phyloP scores from a whole-genome alignment of 768 basidiomycete genomes.

The Tulasnella sp. region DNA sequence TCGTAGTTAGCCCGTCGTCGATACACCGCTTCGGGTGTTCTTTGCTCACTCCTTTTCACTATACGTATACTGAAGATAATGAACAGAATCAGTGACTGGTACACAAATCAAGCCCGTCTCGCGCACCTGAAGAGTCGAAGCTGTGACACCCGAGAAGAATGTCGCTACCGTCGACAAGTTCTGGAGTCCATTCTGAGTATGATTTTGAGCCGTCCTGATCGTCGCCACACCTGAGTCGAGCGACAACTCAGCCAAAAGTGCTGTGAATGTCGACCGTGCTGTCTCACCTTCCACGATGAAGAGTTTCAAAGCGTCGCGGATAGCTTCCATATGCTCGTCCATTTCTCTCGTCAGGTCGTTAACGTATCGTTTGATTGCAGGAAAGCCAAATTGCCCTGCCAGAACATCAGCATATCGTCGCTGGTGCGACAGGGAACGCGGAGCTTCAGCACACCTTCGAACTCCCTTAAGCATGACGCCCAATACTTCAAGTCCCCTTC shows the following conservation, averaged over 20 bases:
- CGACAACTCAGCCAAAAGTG: neutral
- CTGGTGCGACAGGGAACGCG: neutral
- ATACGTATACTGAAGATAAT: neutral
- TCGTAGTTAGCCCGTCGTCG: conserved; percentile 27
- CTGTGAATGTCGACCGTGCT: neutral
- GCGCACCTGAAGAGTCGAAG: neutral
- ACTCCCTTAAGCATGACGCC: conserved; percentile 59
- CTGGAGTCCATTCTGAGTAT: conserved; percentile 9
- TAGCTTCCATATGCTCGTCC: conserved; percentile 60
- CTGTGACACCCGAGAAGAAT: conserved; percentile 5
- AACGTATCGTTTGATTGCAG: conserved; percentile 61
- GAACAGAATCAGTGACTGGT: neutral
- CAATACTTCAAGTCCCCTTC: conserved; percentile 68
- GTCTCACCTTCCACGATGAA: conserved; percentile 60
- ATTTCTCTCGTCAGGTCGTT: conserved; percentile 55
- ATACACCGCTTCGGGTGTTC: conserved; percentile 42
- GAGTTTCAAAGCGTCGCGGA: conserved; percentile 54
- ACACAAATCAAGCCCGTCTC: neutral
- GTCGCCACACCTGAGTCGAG: conserved; percentile 55
- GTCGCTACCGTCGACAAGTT: conserved; percentile 13
- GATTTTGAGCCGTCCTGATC: conserved; percentile 32
- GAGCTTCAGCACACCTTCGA: conserved; percentile 33
- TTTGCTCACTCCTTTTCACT: neutral
- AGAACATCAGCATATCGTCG: neutral
- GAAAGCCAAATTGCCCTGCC: conserved; percentile 57